phyloP scores from a whole-genome alignment of 1,139 yeast species.

The Kodamaea anthophila region DNA sequence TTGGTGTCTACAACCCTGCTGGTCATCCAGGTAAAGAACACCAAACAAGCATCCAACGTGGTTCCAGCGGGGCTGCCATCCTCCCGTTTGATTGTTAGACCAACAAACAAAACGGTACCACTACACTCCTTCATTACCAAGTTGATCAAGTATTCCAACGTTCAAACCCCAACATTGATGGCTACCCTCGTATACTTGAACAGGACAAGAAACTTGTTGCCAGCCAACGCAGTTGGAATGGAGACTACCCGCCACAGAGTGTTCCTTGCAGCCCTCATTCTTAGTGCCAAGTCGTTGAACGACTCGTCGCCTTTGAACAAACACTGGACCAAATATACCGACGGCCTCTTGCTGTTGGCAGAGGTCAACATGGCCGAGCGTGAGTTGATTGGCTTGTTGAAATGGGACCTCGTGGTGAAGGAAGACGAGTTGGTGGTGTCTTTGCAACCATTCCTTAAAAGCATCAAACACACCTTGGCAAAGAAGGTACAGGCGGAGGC shows the following conservation, averaged over 20 bases:
- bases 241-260: constrained; percentile 91
- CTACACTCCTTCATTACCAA: constrained; percentile 63
- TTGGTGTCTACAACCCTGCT: constrained; percentile 76
- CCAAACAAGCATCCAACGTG: constrained; percentile 17
- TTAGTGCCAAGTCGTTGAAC: constrained; percentile 86
- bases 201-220: constrained; percentile 68
- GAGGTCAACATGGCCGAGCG: constrained; percentile 92
- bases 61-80: constrained; percentile 8
- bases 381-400: constrained; percentile 72
- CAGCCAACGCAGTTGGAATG: constrained; percentile 87
- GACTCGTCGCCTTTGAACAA: constrained; percentile 92
- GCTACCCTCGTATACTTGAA: constrained; percentile 78
- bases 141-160: constrained; percentile 75
- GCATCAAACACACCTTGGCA: constrained; percentile 45
- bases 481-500: constrained; percentile 28
- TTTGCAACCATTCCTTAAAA: constrained; percentile 68
- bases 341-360: constrained; percentile 64
- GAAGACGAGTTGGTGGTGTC: constrained; percentile 64
- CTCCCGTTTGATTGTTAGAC: constrained; percentile 19
- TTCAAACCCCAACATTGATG: constrained; percentile 93
- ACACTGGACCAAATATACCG: constrained; percentile 92
- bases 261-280: constrained; percentile 77
- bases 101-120: constrained; percentile 21
- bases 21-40: constrained; percentile 54
- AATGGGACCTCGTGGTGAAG: constrained; percentile 74